phyloP scores from a whole-genome alignment of 495 filamentous ascomycete genomes.

The Penicillium tannophilum region DNA sequence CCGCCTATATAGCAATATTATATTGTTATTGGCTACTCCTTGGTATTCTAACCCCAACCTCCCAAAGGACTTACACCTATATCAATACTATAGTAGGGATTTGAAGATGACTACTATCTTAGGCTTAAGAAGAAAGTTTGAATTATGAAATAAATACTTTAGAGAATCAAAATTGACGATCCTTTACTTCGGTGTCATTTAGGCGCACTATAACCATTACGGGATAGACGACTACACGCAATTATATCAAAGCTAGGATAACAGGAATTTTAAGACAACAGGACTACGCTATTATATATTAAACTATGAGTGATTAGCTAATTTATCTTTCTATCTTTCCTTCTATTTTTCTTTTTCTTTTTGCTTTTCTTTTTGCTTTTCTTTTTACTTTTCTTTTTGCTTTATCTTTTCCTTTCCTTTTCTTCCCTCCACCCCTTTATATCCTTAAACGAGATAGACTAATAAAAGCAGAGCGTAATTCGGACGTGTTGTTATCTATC shows the following conservation, averaged over 20 bases:
- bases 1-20: background rate
- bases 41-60: no score
- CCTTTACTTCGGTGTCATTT: background rate
- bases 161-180: background rate
- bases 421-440: no score
- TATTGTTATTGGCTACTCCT: background rate
- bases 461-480: background rate
- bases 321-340: no score
- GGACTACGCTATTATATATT: background rate
- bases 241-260: background rate
- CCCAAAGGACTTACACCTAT: no score
- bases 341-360: background rate
- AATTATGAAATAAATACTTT: background rate
- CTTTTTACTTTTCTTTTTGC: background rate
- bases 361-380: background rate
- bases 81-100: no score
- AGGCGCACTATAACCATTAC: background rate
- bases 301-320: background rate
- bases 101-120: background rate
- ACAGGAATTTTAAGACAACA: background rate
- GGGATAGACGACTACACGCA: background rate
- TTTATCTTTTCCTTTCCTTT: background rate
- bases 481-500: background rate
- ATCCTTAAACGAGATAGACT: background rate
- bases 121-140: background rate